Evolutionary conservation across 306 rosid genomes (phyloP), one percentile per base, ranked within the genome.

Genomic region (Alnus glutinosa): DNA sequence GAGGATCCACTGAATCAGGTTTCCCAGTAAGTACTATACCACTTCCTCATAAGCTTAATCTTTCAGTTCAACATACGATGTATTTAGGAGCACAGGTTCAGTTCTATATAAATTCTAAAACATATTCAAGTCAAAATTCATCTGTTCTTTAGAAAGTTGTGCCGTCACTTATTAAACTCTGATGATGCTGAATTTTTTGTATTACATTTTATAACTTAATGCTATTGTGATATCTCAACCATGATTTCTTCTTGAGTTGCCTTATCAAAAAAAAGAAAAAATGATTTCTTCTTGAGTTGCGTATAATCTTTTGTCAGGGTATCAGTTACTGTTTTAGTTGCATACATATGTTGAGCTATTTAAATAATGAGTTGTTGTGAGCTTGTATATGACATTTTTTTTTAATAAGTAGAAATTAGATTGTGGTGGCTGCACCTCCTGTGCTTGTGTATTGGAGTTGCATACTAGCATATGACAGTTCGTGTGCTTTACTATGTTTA

Each of bases 1-100:
- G 98, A 92, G 46, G 98, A 95, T 85, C 89, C 98, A 69, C 64
- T 85, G 87, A 92, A 92, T 87, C 98, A 92, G 86, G 79, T 92
- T 86, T 95, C 97, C 76, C 98, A 92, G 97, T 95, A 78, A 91
- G 96, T 84, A 71, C 72, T 75, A 16, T 8, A 46, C 48, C 13
- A 19, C 59, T 7, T 23, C 70, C 18, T 64, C 71, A 23, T 77
- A 58, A 18, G 32, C 18, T 61, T 34, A 30, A 47, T 44, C 42
- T 14, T 30, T 77, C 47, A 47, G 8, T n/a, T 67, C 69, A 6
- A 58, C 63, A 32, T 58, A 67, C n/a, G n/a, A 46, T 30, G 4
- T 46, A 10, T 2, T 55, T 58, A 10, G 19, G 9, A 54, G 44
- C 16, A 62, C 13, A 36, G 54, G 13, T 10, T 64, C 28, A 13